These are phyloP conservation scores for Lepiota venenata DNA, from an alignment of 768 basidiomycete species.

Conservation along the genomic window DNA sequence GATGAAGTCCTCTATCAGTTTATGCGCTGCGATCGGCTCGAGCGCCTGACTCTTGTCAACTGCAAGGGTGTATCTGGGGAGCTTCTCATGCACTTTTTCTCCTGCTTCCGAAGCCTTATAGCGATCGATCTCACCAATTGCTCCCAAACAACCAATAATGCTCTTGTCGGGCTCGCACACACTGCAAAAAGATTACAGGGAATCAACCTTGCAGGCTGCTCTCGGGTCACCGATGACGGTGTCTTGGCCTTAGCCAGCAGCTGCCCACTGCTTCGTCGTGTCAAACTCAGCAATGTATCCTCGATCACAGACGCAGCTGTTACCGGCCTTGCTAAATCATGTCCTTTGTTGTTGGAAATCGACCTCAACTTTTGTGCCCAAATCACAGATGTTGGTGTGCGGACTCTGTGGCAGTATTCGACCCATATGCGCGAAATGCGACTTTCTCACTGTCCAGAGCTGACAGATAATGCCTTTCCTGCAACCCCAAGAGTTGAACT, in stretches of 20 bases:
- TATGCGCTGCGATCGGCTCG: slow-evolving; percentile 72
- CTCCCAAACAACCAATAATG: slow-evolving; percentile 60
- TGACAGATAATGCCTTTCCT: slow-evolving; percentile 88
- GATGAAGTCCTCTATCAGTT: slow-evolving; percentile 75
- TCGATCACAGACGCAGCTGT: slow-evolving; percentile 75
- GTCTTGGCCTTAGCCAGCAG: slow-evolving; percentile 71
- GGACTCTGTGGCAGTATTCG: slow-evolving; percentile 81
- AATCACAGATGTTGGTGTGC: slow-evolving; percentile 74
- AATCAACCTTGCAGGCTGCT: slow-evolving; percentile 86
- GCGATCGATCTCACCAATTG: slow-evolving; percentile 85
- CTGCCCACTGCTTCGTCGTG: slow-evolving; percentile 78
- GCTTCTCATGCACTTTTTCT: slow-evolving; percentile 61
- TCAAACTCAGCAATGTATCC: slow-evolving; percentile 82
- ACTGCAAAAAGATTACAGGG: slow-evolving; percentile 81
- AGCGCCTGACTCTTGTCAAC: slow-evolving; percentile 85
- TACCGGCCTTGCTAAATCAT: slow-evolving; percentile 69
- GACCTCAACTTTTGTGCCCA: slow-evolving; percentile 84
- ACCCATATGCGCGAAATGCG: slow-evolving; percentile 89
- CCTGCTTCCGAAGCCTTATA: slow-evolving; percentile 71
- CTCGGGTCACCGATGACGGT: slow-evolving; percentile 72
- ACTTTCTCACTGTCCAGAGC: slow-evolving; percentile 70
- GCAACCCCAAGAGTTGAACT: slow-evolving; percentile 48
- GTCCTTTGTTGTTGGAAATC: slow-evolving; percentile 88
- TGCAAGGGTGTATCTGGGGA: slow-evolving; percentile 67
- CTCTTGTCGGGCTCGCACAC: slow-evolving; percentile 67